Conservation (phyloP, 163 green algal species). For the Botryococcus braunii region DNA sequence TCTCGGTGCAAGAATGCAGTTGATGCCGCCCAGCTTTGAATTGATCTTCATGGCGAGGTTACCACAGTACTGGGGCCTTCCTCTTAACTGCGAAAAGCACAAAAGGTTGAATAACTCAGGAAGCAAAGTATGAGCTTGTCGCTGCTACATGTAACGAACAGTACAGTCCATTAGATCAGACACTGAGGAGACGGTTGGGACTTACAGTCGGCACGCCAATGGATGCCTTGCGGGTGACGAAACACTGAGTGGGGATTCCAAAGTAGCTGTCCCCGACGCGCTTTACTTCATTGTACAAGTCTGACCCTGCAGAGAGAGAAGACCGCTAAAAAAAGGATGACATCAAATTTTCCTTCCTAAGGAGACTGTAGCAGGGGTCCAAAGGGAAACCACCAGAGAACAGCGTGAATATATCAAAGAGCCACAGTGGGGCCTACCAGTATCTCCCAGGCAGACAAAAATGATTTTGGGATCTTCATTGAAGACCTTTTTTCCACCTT, state of each 20-base stretch:
- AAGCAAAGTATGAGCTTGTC: background rate
- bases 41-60: constrained; percentile 43
- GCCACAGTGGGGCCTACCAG: constrained; percentile 5
- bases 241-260: constrained; percentile 32
- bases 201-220: constrained; percentile 10
- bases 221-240: constrained; percentile 16
- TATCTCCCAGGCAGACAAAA: constrained; percentile 19
- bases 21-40: constrained; percentile 22
- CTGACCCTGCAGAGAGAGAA: constrained; percentile 2
- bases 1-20: background rate
- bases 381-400: background rate
- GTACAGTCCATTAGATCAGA: background rate
- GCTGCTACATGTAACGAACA: background rate
- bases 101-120: background rate
- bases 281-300: constrained; percentile 36
- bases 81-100: background rate
- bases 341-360: background rate
- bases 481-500: constrained; percentile 4
- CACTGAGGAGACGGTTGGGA: background rate
- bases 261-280: constrained; percentile 27
- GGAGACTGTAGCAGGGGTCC: background rate
- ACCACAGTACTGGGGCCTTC: constrained; percentile 20
- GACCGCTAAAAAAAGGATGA: background rate
- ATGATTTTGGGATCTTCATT: constrained; percentile 3
- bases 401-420: background rate